Evolutionary conservation across 2,329 filamentous ascomycete genomes (phyloP).

Genomic region (Penicillium sp.): DNA sequence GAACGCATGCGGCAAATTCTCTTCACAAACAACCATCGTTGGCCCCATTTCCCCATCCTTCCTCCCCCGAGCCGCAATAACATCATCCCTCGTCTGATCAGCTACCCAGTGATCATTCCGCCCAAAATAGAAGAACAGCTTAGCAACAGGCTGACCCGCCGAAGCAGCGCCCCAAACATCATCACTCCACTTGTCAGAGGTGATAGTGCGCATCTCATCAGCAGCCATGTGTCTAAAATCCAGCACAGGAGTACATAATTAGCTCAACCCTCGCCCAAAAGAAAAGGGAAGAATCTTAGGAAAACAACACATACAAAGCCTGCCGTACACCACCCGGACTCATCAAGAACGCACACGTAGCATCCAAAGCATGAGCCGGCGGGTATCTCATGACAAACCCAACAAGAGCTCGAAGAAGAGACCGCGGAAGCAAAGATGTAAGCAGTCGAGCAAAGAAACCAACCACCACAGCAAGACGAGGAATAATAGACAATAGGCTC

Average conservation of each 20-base stretch:
- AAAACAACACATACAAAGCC: constrained; percentile 48
- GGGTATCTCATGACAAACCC: constrained; percentile 40
- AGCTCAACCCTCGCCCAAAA: neutral
- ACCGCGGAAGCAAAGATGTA: constrained; percentile 41
- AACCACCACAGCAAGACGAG: constrained; percentile 38
- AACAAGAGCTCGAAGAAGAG: constrained; percentile 44
- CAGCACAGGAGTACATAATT: neutral
- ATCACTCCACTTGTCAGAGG: constrained; percentile 54
- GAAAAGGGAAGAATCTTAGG: neutral
- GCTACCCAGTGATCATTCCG: constrained; percentile 61
- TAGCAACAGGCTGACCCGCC: constrained; percentile 36
- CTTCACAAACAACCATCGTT: constrained; percentile 54
- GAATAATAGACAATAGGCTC: constrained; percentile 34
- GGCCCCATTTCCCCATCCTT: constrained; percentile 37
- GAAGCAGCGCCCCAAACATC: constrained; percentile 55
- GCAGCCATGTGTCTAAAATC: constrained; percentile 50
- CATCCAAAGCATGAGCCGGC: constrained; percentile 41
- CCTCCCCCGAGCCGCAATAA: constrained; percentile 47
- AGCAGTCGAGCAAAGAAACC: constrained; percentile 43
- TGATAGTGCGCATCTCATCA: constrained; percentile 57
- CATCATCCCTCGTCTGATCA: constrained; percentile 53
- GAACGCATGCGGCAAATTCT: constrained; percentile 57
- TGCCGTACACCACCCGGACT: constrained; percentile 51
- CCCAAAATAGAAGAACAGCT: constrained; percentile 58
- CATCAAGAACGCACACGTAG: constrained; percentile 51